These are phyloP conservation scores for Apiospora arundinis DNA, from an alignment of 2,329 filamentous ascomycete genomes.

Conservation along the genomic window DNA sequence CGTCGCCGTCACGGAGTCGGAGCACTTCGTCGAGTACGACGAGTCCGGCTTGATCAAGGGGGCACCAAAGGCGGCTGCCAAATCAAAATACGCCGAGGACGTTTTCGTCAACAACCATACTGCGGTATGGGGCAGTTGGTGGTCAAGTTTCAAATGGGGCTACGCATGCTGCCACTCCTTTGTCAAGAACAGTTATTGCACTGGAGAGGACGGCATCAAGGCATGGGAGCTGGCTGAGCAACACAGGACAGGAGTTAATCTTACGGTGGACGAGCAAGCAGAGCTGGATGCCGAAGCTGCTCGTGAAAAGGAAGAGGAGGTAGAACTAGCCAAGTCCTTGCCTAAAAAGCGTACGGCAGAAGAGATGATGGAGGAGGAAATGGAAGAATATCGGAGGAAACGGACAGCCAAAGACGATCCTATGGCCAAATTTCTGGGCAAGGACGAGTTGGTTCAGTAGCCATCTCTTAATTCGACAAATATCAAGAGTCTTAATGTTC, in stretches of 20 bases:
- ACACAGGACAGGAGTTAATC: conserved; percentile 55
- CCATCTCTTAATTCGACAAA: background rate
- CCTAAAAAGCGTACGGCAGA: conserved; percentile 76
- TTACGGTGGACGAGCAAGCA: conserved; percentile 41
- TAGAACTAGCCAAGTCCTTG: conserved; percentile 32
- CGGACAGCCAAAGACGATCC: conserved; percentile 78
- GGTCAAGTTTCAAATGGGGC: conserved; percentile 93
- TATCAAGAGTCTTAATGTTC: background rate
- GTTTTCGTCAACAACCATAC: conserved; percentile 89
- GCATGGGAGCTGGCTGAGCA: conserved; percentile 80
- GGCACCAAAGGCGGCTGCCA: conserved; percentile 74
- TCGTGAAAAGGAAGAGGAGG: conserved; percentile 27
- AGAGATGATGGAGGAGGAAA: conserved; percentile 84
- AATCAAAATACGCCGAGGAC: conserved; percentile 92
- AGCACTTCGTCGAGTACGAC: conserved; percentile 93
- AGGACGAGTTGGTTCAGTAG: conserved; percentile 67
- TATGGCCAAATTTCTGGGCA: conserved; percentile 82
- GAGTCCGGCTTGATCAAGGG: conserved; percentile 90
- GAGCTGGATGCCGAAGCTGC: conserved; percentile 32
- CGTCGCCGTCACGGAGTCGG: conserved; percentile 77
- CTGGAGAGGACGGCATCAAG: conserved; percentile 83
- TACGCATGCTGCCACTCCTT: conserved; percentile 94
- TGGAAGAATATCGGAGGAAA: conserved; percentile 85
- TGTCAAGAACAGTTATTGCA: conserved; percentile 97
- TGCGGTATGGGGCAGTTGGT: conserved; percentile 96